Evolutionary conservation across 2,329 filamentous ascomycete species (phyloP), one percentile per base, ranked within the genome.

Genomic region (Diaporthe sp.): DNA sequence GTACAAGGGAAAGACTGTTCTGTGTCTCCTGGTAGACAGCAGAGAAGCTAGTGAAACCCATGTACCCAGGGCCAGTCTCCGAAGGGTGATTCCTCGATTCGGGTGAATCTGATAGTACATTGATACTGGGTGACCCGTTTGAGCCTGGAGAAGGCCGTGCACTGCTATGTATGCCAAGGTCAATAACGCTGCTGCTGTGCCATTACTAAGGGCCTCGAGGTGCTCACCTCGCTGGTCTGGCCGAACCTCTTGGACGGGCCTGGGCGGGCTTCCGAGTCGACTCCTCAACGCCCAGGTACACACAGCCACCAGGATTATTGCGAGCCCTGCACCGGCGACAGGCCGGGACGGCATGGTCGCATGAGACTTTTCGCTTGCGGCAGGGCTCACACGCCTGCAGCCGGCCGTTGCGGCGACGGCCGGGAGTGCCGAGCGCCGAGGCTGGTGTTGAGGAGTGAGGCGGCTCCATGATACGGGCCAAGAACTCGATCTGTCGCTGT

Each of bases 21-120:
- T 84, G 81, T 0, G 86, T 85, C 74, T 87, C 86, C 31, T 85
- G 84, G 65, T 84, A 85, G 31, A 87, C 84, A 19, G 82, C 81
- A 65, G 81, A 84, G 76, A 85, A 85, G 73, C 85, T 87, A 3
- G 85, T 87, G 77, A 84, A 86, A 72, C 86, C 86, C n/a, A 88
- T 81, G 79, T 87, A 87, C 1, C 86, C 86, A 49, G 79, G 76
- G 37, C 78, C 69, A 2, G 77, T 68, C 19, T 70, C 77, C 46
- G 73, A 72, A 10, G 44, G 25, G n/a, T 46, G 37, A 6, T 39
- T 39, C 3, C 34, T 55, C 31, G 58, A 17, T 5, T 74, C 65
- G 3, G 71, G 53, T 19, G 74, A 51, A 12, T 57, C 74, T 68
- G 74, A 69, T 4, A 51, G 9, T 44, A 51, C 39, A 34, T 62